Evolutionary conservation across 2,329 filamentous ascomycete genomes (phyloP), one percentile per base, ranked within the genome.

Genomic region (Colletotrichum aenigma): DNA sequence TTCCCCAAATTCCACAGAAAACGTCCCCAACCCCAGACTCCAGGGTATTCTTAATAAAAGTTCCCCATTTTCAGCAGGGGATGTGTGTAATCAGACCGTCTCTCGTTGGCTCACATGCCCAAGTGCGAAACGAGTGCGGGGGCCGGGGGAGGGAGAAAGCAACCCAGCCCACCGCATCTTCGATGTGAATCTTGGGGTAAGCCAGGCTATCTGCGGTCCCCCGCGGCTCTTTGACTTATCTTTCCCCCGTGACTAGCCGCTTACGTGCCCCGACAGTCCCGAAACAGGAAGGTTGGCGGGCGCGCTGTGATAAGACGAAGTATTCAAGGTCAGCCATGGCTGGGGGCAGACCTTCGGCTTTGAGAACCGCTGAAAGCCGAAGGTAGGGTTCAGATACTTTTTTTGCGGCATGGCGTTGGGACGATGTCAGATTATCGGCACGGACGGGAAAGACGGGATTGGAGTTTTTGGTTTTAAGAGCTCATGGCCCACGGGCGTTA

Each of bases 21-120:
- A 43, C 5, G 7, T 15, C 32, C n/a, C 16, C 30, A 48, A 74
- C 30, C 56, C 56, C 15, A 30, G 56, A 43, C 21, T 61, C 55
- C 15, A 18, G 56, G 13, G 34, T 62, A 15, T 34, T 5, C 2
- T 67, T 55, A 26, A 12, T 67, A 36, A 26, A 52, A 52, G 6
- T 32, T n/a, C 64, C 16, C 24, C 7, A 48, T 56, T 18, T 16
- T 7, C 65, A n/a, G 55, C 21, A 26, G 52, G 15, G 55, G 24
- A 13, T 16, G 48, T 68, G 56, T 64, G 64, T 75, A 64, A 73
- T 73, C 34, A 58, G 5, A 18, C n/a, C 34, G 73, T 32, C 64
- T 73, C 64, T 34, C 56, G 73, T 75, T 73, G 73, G 73, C 64
- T 73, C 73, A 58, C 73, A 68, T 73, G 73, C 26, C 28, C 38